These are phyloP conservation scores for Nelumbo lutea DNA, from an alignment of 164 flowering plant genomes.

Conservation along the genomic window DNA sequence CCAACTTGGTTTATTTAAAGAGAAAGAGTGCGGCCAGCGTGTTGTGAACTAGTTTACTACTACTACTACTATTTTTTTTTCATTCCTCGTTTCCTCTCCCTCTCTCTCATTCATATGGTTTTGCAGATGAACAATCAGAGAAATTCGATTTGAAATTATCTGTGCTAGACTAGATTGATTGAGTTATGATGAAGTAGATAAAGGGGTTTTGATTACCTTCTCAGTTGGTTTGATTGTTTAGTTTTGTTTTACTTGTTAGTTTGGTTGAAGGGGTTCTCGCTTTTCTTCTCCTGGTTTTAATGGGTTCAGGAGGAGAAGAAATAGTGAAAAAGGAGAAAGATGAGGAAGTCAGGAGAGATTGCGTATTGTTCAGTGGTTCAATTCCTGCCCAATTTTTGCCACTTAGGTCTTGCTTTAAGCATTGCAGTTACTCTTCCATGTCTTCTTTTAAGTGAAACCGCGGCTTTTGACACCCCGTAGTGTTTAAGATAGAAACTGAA, in stretches of 20 bases:
- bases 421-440: slow-evolving; percentile 12
- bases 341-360: slow-evolving; percentile 12
- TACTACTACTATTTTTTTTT: slow-evolving; percentile 6
- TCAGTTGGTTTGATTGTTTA: slow-evolving; percentile 4
- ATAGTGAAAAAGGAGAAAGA: slow-evolving; percentile 22
- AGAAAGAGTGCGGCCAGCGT: slow-evolving; percentile 27
- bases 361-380: slow-evolving; percentile 12
- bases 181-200: slow-evolving; percentile 31
- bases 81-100: not conserved
- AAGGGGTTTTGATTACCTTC: slow-evolving; percentile 6
- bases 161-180: slow-evolving; percentile 12
- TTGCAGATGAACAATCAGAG: slow-evolving; percentile 29
- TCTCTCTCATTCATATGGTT: not conserved
- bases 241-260: not conserved
- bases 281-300: slow-evolving; percentile 19
- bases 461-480: slow-evolving; percentile 4
- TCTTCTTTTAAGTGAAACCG: slow-evolving; percentile 13
- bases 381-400: slow-evolving; percentile 10
- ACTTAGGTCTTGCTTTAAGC: slow-evolving; percentile 8
- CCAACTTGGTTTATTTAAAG: slow-evolving; percentile 56
- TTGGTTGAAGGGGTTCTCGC: slow-evolving; percentile 3
- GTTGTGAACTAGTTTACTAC: slow-evolving; percentile 12
- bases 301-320: slow-evolving; percentile 53
- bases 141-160: slow-evolving; percentile 12
- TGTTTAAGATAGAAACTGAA: not conserved